A percentile compares a stretch with the other conserved stretches of the same genome.
Evolutionary conservation across 2,329 filamentous ascomycete genomes (phyloP).

Genomic region (Akanthomyces dipterigenus): DNA sequence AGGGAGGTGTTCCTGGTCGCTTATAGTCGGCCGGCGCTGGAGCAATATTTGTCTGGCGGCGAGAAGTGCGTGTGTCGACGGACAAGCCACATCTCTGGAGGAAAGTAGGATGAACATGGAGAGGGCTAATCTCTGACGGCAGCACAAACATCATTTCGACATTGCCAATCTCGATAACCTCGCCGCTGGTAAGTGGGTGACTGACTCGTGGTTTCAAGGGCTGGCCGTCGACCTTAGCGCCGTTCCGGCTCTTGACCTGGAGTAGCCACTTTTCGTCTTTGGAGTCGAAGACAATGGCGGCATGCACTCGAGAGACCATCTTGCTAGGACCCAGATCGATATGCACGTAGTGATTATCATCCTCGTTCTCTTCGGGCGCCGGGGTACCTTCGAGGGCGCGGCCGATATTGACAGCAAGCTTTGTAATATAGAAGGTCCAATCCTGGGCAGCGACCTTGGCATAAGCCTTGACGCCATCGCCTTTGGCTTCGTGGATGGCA

Average conservation of each 20-base stretch:
- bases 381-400: conserved; percentile 51
- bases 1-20: conserved; percentile 54
- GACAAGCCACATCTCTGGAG: conserved; percentile 59
- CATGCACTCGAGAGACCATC: conserved; percentile 71
- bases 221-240: conserved; percentile 73
- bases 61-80: conserved; percentile 22
- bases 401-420: conserved; percentile 69
- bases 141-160: conserved; percentile 99
- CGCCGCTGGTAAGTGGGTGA: conserved; percentile 69
- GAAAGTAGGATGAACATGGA: conserved; percentile 63
- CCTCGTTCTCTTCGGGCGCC: conserved; percentile 35
- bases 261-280: conserved; percentile 73
- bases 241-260: conserved; percentile 83
- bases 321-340: conserved; percentile 86
- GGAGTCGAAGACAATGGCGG: conserved; percentile 64
- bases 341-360: conserved; percentile 55
- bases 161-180: conserved; percentile 84
- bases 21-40: conserved; percentile 55
- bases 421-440: conserved; percentile 80
- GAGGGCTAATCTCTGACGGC: conserved; percentile 61
- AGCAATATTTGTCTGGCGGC: conserved; percentile 44
- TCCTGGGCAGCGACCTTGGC: conserved; percentile 75
- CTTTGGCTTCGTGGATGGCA: conserved; percentile 53
- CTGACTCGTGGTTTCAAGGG: conserved; percentile 61
- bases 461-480: conserved; percentile 63